Conservation (phyloP, 78 protist species). For the Andalucia godoyi region DNA sequence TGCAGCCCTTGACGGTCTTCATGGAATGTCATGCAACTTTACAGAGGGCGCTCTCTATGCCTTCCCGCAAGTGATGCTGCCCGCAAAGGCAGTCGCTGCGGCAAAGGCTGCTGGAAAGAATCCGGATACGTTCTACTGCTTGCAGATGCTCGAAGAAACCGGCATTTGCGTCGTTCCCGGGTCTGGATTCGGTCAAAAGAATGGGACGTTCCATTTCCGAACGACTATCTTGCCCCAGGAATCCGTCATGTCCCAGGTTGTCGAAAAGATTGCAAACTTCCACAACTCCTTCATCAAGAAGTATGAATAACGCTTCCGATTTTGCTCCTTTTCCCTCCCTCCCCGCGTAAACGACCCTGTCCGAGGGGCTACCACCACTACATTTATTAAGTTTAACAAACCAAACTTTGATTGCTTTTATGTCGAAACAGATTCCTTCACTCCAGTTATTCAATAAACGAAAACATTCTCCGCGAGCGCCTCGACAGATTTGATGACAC, state of each 20-base stretch:
- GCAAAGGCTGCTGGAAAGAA: slow-evolving; percentile 51
- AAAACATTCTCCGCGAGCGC: too few relatives aligned
- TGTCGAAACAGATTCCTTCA: too few relatives aligned
- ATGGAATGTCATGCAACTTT: slow-evolving; percentile 63
- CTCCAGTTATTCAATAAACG: too few relatives aligned
- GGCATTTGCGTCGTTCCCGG: slow-evolving; percentile 98
- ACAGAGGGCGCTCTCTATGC: slow-evolving; percentile 92
- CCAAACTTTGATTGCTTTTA: too few relatives aligned
- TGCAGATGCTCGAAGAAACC: slow-evolving; percentile 73
- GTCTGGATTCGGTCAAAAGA: slow-evolving; percentile 87
- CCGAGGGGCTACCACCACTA: too few relatives aligned
- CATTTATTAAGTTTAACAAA: too few relatives aligned
- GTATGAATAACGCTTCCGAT: slow-evolving; percentile 20
- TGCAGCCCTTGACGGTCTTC: slow-evolving; percentile 53
- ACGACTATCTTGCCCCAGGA: slow-evolving; percentile 96
- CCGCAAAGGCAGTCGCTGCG: slow-evolving; percentile 65
- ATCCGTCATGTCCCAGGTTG: slow-evolving; percentile 70
- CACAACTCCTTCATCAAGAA: slow-evolving; percentile 60
- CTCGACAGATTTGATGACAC: too few relatives aligned
- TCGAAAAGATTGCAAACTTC: slow-evolving; percentile 40
- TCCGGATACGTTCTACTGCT: slow-evolving; percentile 86
- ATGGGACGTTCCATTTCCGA: slow-evolving; percentile 95
- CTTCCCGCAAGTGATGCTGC: slow-evolving; percentile 89
- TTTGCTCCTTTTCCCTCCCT: too few relatives aligned
- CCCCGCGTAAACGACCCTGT: too few relatives aligned